Conservation (phyloP, 306 rosid species). For the Acacia melanoxylon region DNA sequence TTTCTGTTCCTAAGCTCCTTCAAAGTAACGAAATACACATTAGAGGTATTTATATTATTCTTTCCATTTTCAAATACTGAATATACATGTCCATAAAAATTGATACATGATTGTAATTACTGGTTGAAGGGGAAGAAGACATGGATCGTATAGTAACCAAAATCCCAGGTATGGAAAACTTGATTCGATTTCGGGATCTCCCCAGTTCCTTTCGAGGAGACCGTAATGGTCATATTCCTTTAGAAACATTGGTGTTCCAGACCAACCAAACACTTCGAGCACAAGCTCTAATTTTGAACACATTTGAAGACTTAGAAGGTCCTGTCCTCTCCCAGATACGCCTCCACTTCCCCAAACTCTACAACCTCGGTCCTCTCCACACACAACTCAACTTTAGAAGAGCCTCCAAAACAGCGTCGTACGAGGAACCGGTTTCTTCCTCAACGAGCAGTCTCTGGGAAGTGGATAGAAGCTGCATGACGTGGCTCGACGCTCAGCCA, state of each 20-base stretch:
- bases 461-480: constrained; percentile 43
- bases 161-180: constrained; percentile 52
- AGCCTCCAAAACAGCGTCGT: background rate
- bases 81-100: too few relatives aligned
- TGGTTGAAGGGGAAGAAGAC: constrained; percentile 33
- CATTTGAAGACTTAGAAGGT: constrained; percentile 63
- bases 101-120: background rate
- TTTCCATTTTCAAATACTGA: too few relatives aligned
- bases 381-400: constrained; percentile 28
- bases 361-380: constrained; percentile 56
- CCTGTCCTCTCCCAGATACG: constrained; percentile 37
- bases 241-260: background rate
- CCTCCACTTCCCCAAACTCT: constrained; percentile 32
- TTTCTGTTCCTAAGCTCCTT: constrained; percentile 33
- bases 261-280: constrained; percentile 30
- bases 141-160: constrained; percentile 48
- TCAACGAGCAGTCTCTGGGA: constrained; percentile 9
- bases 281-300: constrained; percentile 50
- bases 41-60: constrained; percentile 26
- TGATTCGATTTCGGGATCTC: constrained; percentile 56
- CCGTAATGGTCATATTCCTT: background rate
- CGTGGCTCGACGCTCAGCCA: constrained; percentile 55
- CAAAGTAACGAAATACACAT: constrained; percentile 46
- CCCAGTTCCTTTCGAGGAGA: constrained; percentile 35
- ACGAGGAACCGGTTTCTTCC: background rate